These are phyloP conservation scores for Angophora floribunda DNA, from an alignment of 345 rosid genomes.

Conservation along the genomic window DNA sequence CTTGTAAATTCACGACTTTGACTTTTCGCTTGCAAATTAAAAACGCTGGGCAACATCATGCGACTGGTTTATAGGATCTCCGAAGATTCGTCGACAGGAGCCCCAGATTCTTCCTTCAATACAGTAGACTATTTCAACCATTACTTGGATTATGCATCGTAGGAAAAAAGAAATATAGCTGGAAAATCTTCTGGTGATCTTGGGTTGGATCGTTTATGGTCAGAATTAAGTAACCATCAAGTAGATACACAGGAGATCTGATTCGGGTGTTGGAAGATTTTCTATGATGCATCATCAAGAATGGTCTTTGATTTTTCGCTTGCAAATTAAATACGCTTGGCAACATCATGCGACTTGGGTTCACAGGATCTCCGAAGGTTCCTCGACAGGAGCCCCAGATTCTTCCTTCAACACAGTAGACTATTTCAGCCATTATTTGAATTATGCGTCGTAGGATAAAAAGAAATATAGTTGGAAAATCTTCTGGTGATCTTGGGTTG, in stretches of 20 bases:
- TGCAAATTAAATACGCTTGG: neutral
- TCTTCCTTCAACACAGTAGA: neutral
- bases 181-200: neutral
- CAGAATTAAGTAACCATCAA: neutral
- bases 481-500: neutral
- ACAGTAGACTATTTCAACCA: neutral
- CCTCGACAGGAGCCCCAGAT: neutral
- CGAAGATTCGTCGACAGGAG: neutral
- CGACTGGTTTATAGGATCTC: neutral
- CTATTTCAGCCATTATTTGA: neutral
- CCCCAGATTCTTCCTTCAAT: neutral
- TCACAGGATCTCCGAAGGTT: neutral
- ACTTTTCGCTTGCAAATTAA: neutral
- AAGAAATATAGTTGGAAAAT: neutral
- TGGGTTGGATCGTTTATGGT: neutral
- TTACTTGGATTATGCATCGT: neutral
- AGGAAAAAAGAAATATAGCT: neutral
- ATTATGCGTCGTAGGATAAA: neutral
- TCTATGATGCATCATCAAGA: neutral
- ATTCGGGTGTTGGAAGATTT: neutral
- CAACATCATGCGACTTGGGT: neutral
- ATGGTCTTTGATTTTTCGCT: neutral
- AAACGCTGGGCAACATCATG: neutral
- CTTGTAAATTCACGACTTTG: neutral
- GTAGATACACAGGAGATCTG: neutral